Evolutionary conservation across 805 yeast species (phyloP).

Genomic region (Wickerhamiella kazuoi): DNA sequence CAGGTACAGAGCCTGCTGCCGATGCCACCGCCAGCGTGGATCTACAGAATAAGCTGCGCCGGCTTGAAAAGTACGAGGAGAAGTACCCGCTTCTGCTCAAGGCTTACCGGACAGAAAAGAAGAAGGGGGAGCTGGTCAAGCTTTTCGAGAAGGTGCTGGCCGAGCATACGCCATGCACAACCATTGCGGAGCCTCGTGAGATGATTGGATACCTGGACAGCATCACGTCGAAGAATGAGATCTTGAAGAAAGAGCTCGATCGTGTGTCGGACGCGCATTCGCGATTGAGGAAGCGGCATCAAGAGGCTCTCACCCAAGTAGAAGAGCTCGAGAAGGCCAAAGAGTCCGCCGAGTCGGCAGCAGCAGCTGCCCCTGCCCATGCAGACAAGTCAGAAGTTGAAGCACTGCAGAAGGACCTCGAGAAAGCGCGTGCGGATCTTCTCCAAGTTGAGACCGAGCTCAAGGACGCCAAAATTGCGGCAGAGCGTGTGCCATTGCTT

Average conservation of each 20-base stretch:
- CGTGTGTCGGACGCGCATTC: constrained; percentile 20
- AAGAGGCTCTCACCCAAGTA: background rate
- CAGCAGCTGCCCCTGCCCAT: background rate
- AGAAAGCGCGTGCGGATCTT: background rate
- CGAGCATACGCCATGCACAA: constrained; percentile 67
- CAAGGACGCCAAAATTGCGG: background rate
- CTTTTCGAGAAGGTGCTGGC: constrained; percentile 49
- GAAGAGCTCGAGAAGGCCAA: constrained; percentile 2
- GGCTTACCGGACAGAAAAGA: constrained; percentile 71
- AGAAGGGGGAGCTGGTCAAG: constrained; percentile 39
- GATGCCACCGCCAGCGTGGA: constrained; percentile 1
- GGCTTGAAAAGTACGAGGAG: constrained; percentile 47
- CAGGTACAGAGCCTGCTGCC: background rate
- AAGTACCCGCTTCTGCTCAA: constrained; percentile 69
- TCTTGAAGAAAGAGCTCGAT: constrained; percentile 51
- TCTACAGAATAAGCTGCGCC: constrained; percentile 13
- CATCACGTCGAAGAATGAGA: constrained; percentile 37
- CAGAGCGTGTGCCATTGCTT: constrained; percentile 1
- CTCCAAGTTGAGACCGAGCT: background rate
- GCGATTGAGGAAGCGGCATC: constrained; percentile 7
- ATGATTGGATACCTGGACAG: constrained; percentile 54
- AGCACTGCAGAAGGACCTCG: background rate
- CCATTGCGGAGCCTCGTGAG: constrained; percentile 53
- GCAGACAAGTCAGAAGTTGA: background rate
- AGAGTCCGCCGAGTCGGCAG: background rate